Conservation (phyloP, 2,329 filamentous ascomycete genomes). For the Fusarium coffeatum region DNA sequence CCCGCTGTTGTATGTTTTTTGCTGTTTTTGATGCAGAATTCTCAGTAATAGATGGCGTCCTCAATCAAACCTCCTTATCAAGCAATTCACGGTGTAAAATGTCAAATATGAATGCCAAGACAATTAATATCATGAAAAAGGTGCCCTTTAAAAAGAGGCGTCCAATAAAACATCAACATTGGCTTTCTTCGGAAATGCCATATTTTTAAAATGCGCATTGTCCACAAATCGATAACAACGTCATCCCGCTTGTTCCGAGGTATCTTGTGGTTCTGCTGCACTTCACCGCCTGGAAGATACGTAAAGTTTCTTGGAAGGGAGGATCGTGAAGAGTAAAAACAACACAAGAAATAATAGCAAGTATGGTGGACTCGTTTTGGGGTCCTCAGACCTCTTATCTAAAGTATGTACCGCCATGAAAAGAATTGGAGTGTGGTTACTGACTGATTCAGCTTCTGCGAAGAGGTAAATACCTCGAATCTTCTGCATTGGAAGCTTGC, state of each 20-base stretch:
- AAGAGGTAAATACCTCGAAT: constrained; percentile 42
- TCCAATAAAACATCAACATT: neutral
- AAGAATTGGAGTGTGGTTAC: neutral
- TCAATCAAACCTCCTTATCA: neutral
- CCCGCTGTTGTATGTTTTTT: too few relatives aligned
- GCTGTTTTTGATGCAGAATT: neutral
- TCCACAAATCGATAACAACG: neutral
- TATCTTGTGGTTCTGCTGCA: constrained; percentile 23
- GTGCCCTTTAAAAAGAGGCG: neutral
- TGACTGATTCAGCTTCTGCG: constrained; percentile 43
- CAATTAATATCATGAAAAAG: neutral
- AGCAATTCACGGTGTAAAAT: too few relatives aligned
- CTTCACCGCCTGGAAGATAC: constrained; percentile 16
- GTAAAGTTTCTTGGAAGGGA: neutral
- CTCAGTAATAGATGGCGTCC: rapidly evolving
- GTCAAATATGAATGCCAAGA: rapidly evolving
- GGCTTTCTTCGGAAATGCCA: neutral
- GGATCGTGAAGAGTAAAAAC: neutral
- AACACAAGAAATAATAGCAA: neutral
- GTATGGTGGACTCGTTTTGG: constrained; percentile 45
- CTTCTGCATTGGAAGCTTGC: too few relatives aligned
- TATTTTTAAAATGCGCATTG: neutral
- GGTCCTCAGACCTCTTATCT: constrained; percentile 49
- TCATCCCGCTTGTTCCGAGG: constrained; percentile 19
- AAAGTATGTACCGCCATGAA: constrained; percentile 37